These are phyloP conservation scores for Globisporangium paddicum DNA, from an alignment of 352 stramenopile species.

Conservation along the genomic window DNA sequence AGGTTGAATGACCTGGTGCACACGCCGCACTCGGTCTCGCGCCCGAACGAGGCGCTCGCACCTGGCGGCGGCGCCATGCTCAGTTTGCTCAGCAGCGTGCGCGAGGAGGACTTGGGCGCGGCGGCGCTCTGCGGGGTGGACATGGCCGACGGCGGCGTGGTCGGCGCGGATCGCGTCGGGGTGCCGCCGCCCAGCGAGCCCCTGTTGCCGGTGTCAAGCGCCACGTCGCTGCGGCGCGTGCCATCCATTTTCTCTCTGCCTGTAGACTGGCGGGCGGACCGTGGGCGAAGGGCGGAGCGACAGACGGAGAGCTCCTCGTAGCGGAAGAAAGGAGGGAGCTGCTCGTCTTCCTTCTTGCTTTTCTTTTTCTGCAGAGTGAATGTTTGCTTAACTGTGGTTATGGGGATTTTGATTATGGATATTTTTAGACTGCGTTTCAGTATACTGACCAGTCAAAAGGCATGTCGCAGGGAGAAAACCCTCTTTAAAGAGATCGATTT, in stretches of 20 bases:
- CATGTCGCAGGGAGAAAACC: no score
- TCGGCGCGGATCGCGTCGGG: conserved; percentile 10
- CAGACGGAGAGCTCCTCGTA: no score
- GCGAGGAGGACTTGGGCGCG: conserved; percentile 14
- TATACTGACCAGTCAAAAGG: conserved; percentile 6
- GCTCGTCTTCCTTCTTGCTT: neutral
- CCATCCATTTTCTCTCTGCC: conserved; percentile 14
- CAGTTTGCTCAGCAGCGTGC: conserved; percentile 27
- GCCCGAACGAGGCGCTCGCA: conserved; percentile 47
- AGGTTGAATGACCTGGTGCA: conserved; percentile 81
- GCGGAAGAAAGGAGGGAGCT: neutral
- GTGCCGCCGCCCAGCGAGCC: conserved; percentile 8
- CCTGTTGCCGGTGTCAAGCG: conserved; percentile 10
- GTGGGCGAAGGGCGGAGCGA: no score
- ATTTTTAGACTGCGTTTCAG: conserved; percentile 5
- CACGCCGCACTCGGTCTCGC: conserved; percentile 68
- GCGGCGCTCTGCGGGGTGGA: neutral
- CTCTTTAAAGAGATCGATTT: no score
- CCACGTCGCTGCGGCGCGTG: conserved; percentile 15
- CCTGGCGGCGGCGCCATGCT: conserved; percentile 35
- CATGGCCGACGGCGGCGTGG: conserved; percentile 7
- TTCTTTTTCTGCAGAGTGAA: neutral
- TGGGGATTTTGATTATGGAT: neutral
- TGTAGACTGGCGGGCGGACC: no score
- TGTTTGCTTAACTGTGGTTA: conserved; percentile 1